Percentiles rank a stretch among this genome's conserved stretches.
Conservation (phyloP, 1,139 yeast genomes). For the Lodderomyces metapsilosis region DNA sequence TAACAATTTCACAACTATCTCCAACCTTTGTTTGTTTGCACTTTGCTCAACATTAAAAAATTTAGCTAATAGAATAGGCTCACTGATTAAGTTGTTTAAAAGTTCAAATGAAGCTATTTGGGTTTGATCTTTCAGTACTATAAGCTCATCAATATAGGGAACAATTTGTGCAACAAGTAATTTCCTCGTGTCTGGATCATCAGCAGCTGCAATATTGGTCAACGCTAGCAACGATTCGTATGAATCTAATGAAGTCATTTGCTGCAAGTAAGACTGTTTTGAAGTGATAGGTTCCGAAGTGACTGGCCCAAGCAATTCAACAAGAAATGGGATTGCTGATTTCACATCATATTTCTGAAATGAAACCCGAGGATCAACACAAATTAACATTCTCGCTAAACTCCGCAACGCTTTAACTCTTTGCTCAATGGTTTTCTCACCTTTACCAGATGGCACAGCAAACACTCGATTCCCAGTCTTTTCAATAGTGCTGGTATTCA, state of each 20-base stretch:
- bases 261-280: conserved; percentile 21
- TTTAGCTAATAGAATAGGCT: conserved; percentile 46
- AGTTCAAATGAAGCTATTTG: conserved; percentile 51
- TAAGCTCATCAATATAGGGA: conserved; percentile 36
- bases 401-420: conserved; percentile 33
- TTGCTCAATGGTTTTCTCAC: conserved; percentile 5
- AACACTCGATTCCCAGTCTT: conserved; percentile 21
- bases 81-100: conserved; percentile 42
- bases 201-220: conserved; percentile 44
- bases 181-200: conserved; percentile 28
- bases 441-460: conserved; percentile 14
- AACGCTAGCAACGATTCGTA: conserved; percentile 48
- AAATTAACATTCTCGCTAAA: conserved; percentile 43
- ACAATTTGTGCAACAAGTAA: conserved; percentile 33
- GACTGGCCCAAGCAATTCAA: conserved; percentile 39
- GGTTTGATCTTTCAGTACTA: conserved; percentile 35
- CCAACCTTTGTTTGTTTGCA: conserved; percentile 29
- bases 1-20: conserved; percentile 37
- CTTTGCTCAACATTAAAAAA: conserved; percentile 44
- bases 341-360: conserved; percentile 40
- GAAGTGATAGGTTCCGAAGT: background rate
- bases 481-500: conserved; percentile 28
- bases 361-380: conserved; percentile 37
- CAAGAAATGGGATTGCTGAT: conserved; percentile 46
- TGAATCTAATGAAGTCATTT: conserved; percentile 35